A percentile compares a stretch with the other conserved stretches of the same genome.
Evolutionary conservation across 257 asterid species (phyloP).

Genomic region (Przewalskia tangutica): DNA sequence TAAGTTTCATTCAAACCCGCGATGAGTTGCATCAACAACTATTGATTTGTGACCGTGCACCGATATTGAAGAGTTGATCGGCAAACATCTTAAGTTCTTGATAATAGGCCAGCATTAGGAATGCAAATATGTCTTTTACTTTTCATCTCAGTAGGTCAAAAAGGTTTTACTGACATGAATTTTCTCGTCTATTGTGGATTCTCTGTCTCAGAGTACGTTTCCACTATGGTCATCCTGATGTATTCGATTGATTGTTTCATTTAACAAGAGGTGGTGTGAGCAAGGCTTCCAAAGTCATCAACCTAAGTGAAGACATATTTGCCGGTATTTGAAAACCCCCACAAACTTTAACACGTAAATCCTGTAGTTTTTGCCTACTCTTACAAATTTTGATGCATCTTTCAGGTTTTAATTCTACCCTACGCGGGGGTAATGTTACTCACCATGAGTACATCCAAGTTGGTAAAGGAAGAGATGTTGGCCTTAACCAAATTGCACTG

Average conservation of each 20-base stretch:
- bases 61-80: too few relatives aligned
- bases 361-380: slow-evolving; percentile 13
- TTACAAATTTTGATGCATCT: slow-evolving; percentile 4
- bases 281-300: slow-evolving; percentile 87
- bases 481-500: slow-evolving; percentile 85
- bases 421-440: slow-evolving; percentile 94
- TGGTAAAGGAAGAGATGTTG: slow-evolving; percentile 97
- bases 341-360: neutral
- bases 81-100: too few relatives aligned
- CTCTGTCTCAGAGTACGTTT: slow-evolving; percentile 78
- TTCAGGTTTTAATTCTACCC: slow-evolving; percentile 92
- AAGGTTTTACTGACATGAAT: slow-evolving; percentile 1
- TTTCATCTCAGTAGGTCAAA: slow-evolving; percentile 1
- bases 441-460: slow-evolving; percentile 98
- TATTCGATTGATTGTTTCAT: slow-evolving; percentile 89
- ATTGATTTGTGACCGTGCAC: too few relatives aligned
- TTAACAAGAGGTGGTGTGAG: slow-evolving; percentile 93
- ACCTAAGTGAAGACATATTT: slow-evolving; percentile 95
- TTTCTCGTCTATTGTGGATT: neutral
- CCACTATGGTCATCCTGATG: slow-evolving; percentile 98
- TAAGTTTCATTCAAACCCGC: too few relatives aligned
- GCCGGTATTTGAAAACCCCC: slow-evolving; percentile 54
- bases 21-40: too few relatives aligned
- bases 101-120: too few relatives aligned
- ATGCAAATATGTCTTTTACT: neutral